These are phyloP conservation scores for Sugiyamaella mastotermitis DNA, from an alignment of 805 yeast genomes.

Conservation along the genomic window DNA sequence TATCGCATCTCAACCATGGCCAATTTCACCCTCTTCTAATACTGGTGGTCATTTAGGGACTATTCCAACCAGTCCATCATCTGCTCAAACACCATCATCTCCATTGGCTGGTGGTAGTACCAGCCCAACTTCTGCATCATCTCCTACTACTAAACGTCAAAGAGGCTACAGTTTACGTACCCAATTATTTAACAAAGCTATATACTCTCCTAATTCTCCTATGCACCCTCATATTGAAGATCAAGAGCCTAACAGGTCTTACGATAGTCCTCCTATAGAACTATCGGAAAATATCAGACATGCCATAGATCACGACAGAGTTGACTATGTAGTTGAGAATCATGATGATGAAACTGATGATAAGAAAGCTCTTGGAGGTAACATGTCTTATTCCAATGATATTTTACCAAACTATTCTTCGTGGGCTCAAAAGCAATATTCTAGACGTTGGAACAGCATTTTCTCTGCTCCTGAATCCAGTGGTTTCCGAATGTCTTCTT, in stretches of 20 bases:
- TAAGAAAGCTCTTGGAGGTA: conserved; percentile 10
- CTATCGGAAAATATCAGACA: conserved; percentile 13
- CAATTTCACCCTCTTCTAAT: no score
- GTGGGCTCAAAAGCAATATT: conserved; percentile 17
- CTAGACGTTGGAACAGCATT: neutral
- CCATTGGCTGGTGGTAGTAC: no score
- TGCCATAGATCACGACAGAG: no score
- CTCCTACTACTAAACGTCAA: conserved; percentile 4
- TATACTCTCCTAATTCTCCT: conserved; percentile 1
- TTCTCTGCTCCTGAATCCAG: conserved; percentile 5
- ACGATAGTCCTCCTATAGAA: conserved; percentile 34
- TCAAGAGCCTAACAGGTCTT: no score
- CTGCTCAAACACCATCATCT: no score
- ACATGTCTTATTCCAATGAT: conserved; percentile 11
- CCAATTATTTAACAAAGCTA: conserved; percentile 49
- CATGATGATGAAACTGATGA: conserved; percentile 17
- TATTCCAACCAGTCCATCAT: no score
- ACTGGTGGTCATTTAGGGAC: no score
- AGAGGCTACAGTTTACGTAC: conserved; percentile 64
- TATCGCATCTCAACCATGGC: no score
- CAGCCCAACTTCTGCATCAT: no score
- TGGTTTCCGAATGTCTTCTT: conserved; percentile 9
- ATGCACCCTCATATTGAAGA: no score
- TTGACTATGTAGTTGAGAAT: no score
- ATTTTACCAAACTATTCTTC: conserved; percentile 23